These are phyloP conservation scores for Fomes fomentarius DNA, from an alignment of 1,284 basidiomycete species.

Conservation along the genomic window DNA sequence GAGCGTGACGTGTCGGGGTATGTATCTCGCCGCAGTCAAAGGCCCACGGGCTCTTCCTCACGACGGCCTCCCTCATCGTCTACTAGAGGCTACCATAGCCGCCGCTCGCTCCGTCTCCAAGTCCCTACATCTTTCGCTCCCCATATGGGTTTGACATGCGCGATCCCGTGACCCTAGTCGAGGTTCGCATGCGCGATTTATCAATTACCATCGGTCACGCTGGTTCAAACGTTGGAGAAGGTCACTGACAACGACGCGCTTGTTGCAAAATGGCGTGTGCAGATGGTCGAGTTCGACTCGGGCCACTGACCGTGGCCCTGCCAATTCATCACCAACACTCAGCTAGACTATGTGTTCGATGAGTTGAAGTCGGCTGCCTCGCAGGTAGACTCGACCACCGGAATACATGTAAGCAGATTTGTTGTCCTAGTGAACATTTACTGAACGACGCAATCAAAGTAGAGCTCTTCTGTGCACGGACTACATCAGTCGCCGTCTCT, in stretches of 20 bases:
- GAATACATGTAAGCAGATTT: slow-evolving; percentile 37
- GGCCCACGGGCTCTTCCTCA: no score
- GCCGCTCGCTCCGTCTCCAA: no score
- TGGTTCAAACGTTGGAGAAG: slow-evolving; percentile 1
- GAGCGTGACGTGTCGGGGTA: no score
- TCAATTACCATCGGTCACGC: neutral
- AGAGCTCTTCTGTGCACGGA: slow-evolving; percentile 40
- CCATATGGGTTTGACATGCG: neutral
- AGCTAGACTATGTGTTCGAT: slow-evolving; percentile 37
- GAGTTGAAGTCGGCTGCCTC: slow-evolving; percentile 49
- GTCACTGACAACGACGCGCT: neutral
- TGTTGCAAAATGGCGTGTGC: neutral
- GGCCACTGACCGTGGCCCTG: neutral
- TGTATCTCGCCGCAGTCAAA: no score
- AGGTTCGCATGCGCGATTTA: neutral
- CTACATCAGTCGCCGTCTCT: slow-evolving; percentile 35
- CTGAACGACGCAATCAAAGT: neutral
- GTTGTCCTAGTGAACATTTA: neutral
- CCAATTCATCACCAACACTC: neutral
- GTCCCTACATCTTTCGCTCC: no score
- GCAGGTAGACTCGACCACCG: slow-evolving; percentile 40
- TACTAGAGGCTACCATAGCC: no score
- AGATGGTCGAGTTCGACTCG: neutral
- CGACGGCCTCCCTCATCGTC: no score
- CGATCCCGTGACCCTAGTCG: neutral